These are phyloP conservation scores for Dryadomyces sulphureus DNA, from an alignment of 2,329 filamentous ascomycete genomes.

Conservation along the genomic window DNA sequence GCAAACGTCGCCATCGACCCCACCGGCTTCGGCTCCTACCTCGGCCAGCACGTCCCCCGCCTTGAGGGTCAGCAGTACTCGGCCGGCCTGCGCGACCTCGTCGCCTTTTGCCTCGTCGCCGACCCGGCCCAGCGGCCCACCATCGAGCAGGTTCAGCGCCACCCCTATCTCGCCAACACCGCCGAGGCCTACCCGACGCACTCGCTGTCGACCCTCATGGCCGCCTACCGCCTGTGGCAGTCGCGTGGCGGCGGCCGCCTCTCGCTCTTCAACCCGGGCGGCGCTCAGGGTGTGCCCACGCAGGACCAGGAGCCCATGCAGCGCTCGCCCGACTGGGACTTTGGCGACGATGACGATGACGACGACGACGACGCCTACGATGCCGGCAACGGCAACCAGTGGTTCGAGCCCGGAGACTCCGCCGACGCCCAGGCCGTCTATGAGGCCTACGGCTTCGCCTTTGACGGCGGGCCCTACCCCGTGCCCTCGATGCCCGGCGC, in stretches of 20 bases:
- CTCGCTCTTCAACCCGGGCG: constrained; percentile 44
- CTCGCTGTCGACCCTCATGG: constrained; percentile 48
- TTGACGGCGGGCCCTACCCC: not conserved
- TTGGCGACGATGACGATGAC: constrained; percentile 35
- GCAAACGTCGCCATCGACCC: constrained; percentile 32
- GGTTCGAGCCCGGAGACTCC: constrained; percentile 2
- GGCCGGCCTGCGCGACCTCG: constrained; percentile 49
- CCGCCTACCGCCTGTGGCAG: constrained; percentile 65
- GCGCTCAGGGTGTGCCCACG: constrained; percentile 36
- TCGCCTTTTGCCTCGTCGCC: constrained; percentile 58
- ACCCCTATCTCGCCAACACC: constrained; percentile 53
- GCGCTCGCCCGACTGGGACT: constrained; percentile 39
- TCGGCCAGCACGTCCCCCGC: constrained; percentile 48
- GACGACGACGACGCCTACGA: constrained; percentile 24
- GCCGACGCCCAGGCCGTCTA: constrained; percentile 42
- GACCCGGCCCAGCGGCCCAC: constrained; percentile 53
- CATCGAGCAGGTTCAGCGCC: constrained; percentile 53
- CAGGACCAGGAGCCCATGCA: constrained; percentile 39
- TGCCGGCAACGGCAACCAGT: not conserved
- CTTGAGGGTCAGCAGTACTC: constrained; percentile 62
- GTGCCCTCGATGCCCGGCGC: not conserved
- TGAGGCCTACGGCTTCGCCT: constrained; percentile 31
- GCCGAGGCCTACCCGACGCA: constrained; percentile 47
- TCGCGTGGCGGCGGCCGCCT: constrained; percentile 54
- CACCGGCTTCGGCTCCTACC: constrained; percentile 36